Percentiles rank a stretch among this genome's conserved stretches.
Evolutionary conservation across 495 filamentous ascomycete genomes (phyloP).

Genomic region (Aspergillus heteromorphus): DNA sequence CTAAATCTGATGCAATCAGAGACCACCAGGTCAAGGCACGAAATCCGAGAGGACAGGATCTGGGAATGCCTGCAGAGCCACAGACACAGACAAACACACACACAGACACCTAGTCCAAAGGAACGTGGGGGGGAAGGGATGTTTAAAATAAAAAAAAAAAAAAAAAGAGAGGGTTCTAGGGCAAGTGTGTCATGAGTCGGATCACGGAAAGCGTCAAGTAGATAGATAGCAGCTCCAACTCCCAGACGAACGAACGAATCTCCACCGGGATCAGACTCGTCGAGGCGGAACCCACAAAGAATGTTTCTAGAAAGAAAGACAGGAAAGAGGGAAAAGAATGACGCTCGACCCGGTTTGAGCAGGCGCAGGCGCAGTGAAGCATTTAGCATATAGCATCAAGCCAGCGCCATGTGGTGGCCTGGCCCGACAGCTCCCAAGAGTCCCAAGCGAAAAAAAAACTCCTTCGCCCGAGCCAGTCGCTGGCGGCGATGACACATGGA

Average conservation of each 20-base stretch:
- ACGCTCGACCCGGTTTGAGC: no score
- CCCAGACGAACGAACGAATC: no score
- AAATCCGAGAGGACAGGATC: not conserved
- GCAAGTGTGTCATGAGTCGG: not conserved
- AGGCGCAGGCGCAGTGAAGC: no score
- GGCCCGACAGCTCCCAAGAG: no score
- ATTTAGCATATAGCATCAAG: no score
- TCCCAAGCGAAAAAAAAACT: slow-evolving; percentile 7
- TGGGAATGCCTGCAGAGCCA: not conserved
- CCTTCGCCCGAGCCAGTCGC: slow-evolving; percentile 2
- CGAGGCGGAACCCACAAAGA: no score
- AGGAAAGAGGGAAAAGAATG: no score
- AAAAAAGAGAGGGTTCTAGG: not conserved
- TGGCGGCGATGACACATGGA: slow-evolving; percentile 41
- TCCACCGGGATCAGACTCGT: no score
- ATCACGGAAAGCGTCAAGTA: no score
- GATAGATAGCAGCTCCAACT: no score
- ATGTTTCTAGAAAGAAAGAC: not conserved
- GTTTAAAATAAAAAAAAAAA: no score
- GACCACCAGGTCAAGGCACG: slow-evolving; percentile 2
- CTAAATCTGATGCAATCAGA: slow-evolving; percentile 35
- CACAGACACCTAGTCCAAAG: not conserved
- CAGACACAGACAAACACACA: not conserved
- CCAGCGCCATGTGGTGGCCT: no score
- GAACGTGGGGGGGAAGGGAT: not conserved